Evolutionary conservation across 2,329 filamentous ascomycete species (phyloP).

Genomic region (Niveomyces coronatus): DNA sequence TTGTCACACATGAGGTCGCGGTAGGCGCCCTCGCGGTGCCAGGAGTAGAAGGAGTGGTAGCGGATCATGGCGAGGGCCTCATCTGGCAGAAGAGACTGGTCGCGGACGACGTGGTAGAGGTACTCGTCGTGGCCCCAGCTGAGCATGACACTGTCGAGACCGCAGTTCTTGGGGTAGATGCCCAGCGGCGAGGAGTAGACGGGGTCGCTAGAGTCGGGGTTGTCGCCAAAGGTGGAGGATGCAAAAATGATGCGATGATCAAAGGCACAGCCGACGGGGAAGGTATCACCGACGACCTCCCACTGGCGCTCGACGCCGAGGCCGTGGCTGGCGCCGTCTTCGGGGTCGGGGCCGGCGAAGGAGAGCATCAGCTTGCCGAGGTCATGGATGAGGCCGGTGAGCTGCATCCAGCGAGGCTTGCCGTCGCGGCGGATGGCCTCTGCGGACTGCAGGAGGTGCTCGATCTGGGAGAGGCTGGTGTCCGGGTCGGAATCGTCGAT

Average conservation of each 20-base stretch:
- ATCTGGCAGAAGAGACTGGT: constrained; percentile 65
- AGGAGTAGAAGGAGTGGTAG: constrained; percentile 89
- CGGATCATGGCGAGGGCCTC: constrained; percentile 88
- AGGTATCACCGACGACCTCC: constrained; percentile 86
- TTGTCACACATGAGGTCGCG: constrained; percentile 72
- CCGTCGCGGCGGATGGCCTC: constrained; percentile 82
- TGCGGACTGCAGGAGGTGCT: constrained; percentile 79
- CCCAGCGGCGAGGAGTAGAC: constrained; percentile 68
- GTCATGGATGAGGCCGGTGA: constrained; percentile 69
- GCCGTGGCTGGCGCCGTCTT: too few species aligned
- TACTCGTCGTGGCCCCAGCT: constrained; percentile 88
- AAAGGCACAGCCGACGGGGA: constrained; percentile 68
- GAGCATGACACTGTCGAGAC: constrained; percentile 79
- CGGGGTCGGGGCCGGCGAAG: constrained; percentile 52
- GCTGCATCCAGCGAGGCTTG: constrained; percentile 74
- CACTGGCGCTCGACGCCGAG: constrained; percentile 67
- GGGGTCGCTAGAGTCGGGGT: constrained; percentile 62
- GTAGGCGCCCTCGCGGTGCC: constrained; percentile 78
- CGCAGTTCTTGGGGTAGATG: constrained; percentile 71
- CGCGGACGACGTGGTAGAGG: constrained; percentile 76
- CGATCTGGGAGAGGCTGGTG: constrained; percentile 77
- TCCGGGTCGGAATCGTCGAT: constrained; percentile 89
- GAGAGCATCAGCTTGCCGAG: constrained; percentile 73
- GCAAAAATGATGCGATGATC: constrained; percentile 72
- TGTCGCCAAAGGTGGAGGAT: constrained; percentile 57